Evolutionary conservation across 768 basidiomycete species (phyloP), one percentile per base, ranked within the genome.

Genomic region (Kwoniella sp.): DNA sequence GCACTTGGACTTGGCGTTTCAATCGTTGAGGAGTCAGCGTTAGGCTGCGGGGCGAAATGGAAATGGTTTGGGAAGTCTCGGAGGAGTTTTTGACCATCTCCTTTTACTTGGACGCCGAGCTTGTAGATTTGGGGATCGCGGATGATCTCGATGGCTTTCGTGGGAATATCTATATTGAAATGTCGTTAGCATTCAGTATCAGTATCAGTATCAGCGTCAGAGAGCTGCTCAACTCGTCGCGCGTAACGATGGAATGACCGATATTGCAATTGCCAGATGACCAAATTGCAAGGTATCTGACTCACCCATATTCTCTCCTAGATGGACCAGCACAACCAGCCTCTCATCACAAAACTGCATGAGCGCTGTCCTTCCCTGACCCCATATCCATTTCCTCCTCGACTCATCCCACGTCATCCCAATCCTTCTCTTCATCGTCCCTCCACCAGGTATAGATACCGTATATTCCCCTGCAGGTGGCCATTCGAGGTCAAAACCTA

Each of bases 401-500:
- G 21, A 29, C 37, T 52, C 50, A 55, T 59, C 44, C 63, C 63
- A 64, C 21, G 58, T 59, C 63, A 64, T 64, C 9, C 63, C 63
- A 22, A 64, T 44, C 33, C 27, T 64, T 21, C 46, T 53, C 8
- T 36, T 44, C 21, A 25, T 27, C 13, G 44, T 55, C 37, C 27
- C 36, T 2, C 63, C 63, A 49, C 46, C 51, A 22, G 52, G 56
- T 25, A 40, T 58, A 7, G 63, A 7, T 4, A 51, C 30, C 15
- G 33, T 33, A n/a, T 68, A 52, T 21, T 22, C 44, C 10, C 70
- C 67, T 9, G 63, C 53, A 15, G 60, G 62, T 15, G 78, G 77
- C 78, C 77, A 79, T 64, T 79, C 78, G 29, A 79, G 62, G 53
- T 79, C 78, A 59, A 79, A 74, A 0, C 75, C 78, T 6, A 77